Conservation (phyloP, 352 stramenopile species). For the Pythium dissimile region DNA sequence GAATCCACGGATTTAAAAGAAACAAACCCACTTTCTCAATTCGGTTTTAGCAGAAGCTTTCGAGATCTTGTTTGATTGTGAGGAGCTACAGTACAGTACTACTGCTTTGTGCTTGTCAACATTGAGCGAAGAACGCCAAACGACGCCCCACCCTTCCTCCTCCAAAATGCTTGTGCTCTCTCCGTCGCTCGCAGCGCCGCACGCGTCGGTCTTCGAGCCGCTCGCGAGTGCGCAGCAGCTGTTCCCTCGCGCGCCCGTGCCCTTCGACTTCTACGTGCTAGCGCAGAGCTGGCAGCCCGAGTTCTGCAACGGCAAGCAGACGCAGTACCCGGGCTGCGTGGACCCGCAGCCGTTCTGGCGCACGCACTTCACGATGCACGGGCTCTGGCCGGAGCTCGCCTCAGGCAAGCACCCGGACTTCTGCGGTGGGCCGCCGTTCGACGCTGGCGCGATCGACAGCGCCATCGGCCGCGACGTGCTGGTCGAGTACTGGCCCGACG, state of each 20-base stretch:
- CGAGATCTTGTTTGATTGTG: not conserved
- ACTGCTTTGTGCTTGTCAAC: no score
- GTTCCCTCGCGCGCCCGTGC: slow-evolving; percentile 5
- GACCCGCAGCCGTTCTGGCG: slow-evolving; percentile 68
- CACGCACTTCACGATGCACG: slow-evolving; percentile 87
- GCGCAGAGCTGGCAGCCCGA: slow-evolving; percentile 88
- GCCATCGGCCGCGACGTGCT: slow-evolving; percentile 70
- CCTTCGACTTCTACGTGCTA: slow-evolving; percentile 89
- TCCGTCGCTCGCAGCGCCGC: not conserved
- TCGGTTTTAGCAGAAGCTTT: slow-evolving; percentile 11
- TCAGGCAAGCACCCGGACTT: slow-evolving; percentile 65
- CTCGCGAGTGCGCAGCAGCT: not conserved
- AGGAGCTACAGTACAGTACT: not conserved
- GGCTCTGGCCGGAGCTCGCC: slow-evolving; percentile 82
- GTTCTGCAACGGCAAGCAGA: slow-evolving; percentile 69
- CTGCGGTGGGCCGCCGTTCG: slow-evolving; percentile 72
- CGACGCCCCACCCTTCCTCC: not conserved
- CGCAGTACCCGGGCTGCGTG: slow-evolving; percentile 65
- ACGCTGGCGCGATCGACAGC: slow-evolving; percentile 51
- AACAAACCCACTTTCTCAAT: slow-evolving; percentile 10
- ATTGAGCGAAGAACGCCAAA: slow-evolving; percentile 3
- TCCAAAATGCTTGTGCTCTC: not conserved
- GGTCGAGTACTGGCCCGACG: slow-evolving; percentile 83
- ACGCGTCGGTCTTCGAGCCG: slow-evolving; percentile 15
- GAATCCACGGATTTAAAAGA: slow-evolving; percentile 5